Evolutionary conservation across 257 asterid species (phyloP).

Genomic region (Ophiorrhiza pumila): DNA sequence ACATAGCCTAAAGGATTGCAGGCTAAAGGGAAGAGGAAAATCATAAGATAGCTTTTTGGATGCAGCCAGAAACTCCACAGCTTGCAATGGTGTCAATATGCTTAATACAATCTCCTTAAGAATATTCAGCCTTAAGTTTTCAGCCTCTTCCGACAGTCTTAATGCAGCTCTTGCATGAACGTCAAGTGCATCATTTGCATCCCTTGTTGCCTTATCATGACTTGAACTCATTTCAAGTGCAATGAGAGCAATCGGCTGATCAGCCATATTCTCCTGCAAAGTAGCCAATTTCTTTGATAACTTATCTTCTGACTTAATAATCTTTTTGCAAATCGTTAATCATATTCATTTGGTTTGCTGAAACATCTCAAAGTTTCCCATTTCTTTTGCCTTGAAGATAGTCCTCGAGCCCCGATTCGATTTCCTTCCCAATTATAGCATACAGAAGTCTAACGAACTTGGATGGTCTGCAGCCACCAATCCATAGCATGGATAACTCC

Average conservation of each 20-base stretch:
- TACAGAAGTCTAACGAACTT: slow-evolving; percentile 42
- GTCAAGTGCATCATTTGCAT: slow-evolving; percentile 34
- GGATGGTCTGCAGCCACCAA: slow-evolving; percentile 59
- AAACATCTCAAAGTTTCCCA: slow-evolving; percentile 30
- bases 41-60: slow-evolving; percentile 43
- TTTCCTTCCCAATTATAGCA: slow-evolving; percentile 38
- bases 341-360: slow-evolving; percentile 25
- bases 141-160: slow-evolving; percentile 41
- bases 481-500: slow-evolving; percentile 51
- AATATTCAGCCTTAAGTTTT: slow-evolving; percentile 39
- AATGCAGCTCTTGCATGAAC: slow-evolving; percentile 31
- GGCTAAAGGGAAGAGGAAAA: no score
- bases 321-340: slow-evolving; percentile 40
- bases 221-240: slow-evolving; percentile 8
- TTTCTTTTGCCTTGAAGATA: slow-evolving; percentile 30
- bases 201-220: not conserved
- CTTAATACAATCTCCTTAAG: slow-evolving; percentile 32
- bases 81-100: slow-evolving; percentile 51
- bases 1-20: no score
- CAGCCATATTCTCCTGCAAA: slow-evolving; percentile 47
- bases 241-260: slow-evolving; percentile 31
- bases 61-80: slow-evolving; percentile 48
- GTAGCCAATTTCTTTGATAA: no score
- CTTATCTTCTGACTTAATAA: slow-evolving; percentile 35
- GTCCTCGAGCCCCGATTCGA: slow-evolving; percentile 30